These are phyloP conservation scores for Cordyceps farinosa DNA, from an alignment of 2,329 filamentous ascomycete species.

Conservation along the genomic window DNA sequence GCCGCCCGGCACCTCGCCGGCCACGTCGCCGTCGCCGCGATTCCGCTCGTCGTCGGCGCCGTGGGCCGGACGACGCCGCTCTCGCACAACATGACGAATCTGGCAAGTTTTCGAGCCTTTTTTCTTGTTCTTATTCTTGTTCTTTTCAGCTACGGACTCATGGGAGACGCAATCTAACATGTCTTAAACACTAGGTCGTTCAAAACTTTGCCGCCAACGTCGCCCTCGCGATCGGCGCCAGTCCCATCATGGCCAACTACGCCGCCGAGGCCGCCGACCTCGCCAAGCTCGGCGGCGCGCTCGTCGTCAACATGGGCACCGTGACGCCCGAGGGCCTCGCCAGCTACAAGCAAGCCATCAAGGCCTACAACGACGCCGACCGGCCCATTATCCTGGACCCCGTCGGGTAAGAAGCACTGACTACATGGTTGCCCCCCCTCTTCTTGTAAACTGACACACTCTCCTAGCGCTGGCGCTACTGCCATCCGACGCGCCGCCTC, in stretches of 20 bases:
- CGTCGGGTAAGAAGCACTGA: conserved; percentile 59
- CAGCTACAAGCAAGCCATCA: conserved; percentile 70
- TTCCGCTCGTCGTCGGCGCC: conserved; percentile 50
- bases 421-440: neutral
- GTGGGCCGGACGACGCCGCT: conserved; percentile 66
- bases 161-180: neutral
- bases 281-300: conserved; percentile 68
- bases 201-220: conserved; percentile 95
- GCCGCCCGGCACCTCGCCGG: conserved; percentile 57
- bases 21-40: conserved; percentile 46
- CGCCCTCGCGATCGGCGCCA: conserved; percentile 77
- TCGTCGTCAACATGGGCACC: conserved; percentile 95
- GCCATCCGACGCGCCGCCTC: conserved; percentile 67
- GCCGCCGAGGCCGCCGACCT: conserved; percentile 78
- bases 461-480: conserved; percentile 69
- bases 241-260: conserved; percentile 91
- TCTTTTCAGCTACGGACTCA: too few species aligned
- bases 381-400: conserved; percentile 83
- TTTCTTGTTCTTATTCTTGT: neutral
- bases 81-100: conserved; percentile 95
- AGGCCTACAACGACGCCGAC: conserved; percentile 74
- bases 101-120: conserved; percentile 46
- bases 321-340: conserved; percentile 69
- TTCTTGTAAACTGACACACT: neutral
- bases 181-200: conserved; percentile 52